Base-by-base conservation (phyloP, 2,329 filamentous ascomycete genomes). In the Ophiostoma himal-ulmi region DNA sequence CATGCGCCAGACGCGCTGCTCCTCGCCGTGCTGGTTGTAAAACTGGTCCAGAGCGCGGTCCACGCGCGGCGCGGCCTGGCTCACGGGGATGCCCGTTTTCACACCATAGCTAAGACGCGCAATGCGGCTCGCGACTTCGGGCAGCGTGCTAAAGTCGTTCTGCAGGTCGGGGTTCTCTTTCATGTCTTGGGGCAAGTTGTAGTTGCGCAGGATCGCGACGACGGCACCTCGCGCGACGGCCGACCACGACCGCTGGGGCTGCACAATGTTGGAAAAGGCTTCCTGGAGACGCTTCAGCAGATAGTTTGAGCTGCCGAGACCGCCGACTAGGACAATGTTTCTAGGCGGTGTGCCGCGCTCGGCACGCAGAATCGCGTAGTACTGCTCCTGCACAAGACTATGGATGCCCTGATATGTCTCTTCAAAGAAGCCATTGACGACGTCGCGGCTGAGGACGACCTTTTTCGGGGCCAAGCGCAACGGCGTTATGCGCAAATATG, bases 191-290 rank as follows among this genome's bases (percentile, higher is more conserved):
- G 52, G 52, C n/a, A 26, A 10, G 2, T 26, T 13, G 62, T 39
- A 52, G 70, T 68, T 72, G n/a, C 64, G 69, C n/a, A 72, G 68
- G 57, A 70, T 66, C 74, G 82, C 83, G 78, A 84, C 82, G 5
- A 82, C 82, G 17, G 84, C 84, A 7, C 84, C 84, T 44, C 82
- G 81, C 1, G 83, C 83, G 6, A 86, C 82, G 1, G 83, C 82
- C 0, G 79, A 79, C 83, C 84, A 86, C 3, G 82, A 80, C 71
- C 82, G 81, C 17, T 80, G 77, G 0, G 84, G 83, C 68, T 84
- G 83, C 68, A 86, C 75, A 37, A 86, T 79, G 37, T 81, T 77
- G 8, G 82, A 79, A 6, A 76, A 75, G 8, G 73, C 68, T 10
- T 77, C 74, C 8, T 83, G 76, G 0, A 79, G 75, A 62, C 79